Evolutionary conservation across 2,329 filamentous ascomycete genomes (phyloP), one percentile per base, ranked within the genome.

Genomic region (Plenodomus tracheiphilus): DNA sequence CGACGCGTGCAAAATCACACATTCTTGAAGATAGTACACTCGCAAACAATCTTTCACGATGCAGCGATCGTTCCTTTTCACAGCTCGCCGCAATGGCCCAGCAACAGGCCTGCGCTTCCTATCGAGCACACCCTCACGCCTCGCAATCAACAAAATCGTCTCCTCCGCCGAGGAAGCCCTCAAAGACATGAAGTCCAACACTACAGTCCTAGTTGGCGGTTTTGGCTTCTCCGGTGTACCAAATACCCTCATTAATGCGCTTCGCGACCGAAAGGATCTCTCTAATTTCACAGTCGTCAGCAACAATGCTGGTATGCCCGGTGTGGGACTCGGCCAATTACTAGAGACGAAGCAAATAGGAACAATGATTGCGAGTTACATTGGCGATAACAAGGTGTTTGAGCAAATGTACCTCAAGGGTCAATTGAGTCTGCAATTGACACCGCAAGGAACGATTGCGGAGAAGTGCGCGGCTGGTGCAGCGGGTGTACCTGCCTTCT

Each of bases 401-500:
- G 88, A 92, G 74, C 81, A 82, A 61, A 86, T 87, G 70, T 92
- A 92, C 59, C 70, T 92, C 30, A 84, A 80, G 1, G 88, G 88
- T n/a, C 77, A 89, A 61, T 82, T 91, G 61, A 85, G 85, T 6
- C 80, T 92, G 54, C 87, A 92, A 72, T 76, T 92, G 36, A 90
- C 86, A 46, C 88, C 88, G 0, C 88, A 92, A 61, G 88, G 88
- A 4, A 88, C 86, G 0, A 77, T 90, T 43, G 87, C 86, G 0
- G 87, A 90, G 75, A 80, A 87, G 56, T 81, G 89, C 61, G 79
- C 87, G 36, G 87, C 87, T 6, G 88, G 84, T 1, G 88, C 88
- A 3, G 86, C 86, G 19, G 88, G 88, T 8, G 90, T 92, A 42
- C 88, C 88, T 1, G 88, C 88, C 0, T 92, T 94, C 68, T 94